Evolutionary conservation across 805 yeast genomes (phyloP).

Genomic region (Kuraishia capsulata): DNA sequence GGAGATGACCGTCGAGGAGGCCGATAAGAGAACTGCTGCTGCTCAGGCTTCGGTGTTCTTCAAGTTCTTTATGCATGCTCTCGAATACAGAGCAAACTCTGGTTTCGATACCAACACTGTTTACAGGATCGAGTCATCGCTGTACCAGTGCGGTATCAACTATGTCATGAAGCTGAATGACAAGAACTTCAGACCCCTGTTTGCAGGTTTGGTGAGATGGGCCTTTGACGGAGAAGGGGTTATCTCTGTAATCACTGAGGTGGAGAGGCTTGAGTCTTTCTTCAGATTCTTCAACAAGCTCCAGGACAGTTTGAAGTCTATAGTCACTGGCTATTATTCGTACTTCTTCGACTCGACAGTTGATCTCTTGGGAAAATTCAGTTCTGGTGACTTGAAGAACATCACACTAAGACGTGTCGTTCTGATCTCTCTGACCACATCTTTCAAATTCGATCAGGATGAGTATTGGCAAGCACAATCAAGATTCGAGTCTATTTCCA

Average conservation of each 20-base stretch:
- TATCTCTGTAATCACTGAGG: constrained; percentile 33
- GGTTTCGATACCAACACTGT: constrained; percentile 63
- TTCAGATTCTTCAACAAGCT: constrained; percentile 80
- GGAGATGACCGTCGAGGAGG: constrained; percentile 53
- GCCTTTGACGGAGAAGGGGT: constrained; percentile 80
- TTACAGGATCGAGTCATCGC: constrained; percentile 71
- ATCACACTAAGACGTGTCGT: constrained; percentile 63
- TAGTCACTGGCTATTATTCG: constrained; percentile 81
- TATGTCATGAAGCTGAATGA: constrained; percentile 90
- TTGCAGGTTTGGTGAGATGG: constrained; percentile 84
- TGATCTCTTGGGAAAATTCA: constrained; percentile 41
- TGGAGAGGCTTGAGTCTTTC: constrained; percentile 60
- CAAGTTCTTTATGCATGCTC: constrained; percentile 56
- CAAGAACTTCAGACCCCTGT: constrained; percentile 85
- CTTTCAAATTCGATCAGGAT: constrained; percentile 84
- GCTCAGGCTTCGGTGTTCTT: constrained; percentile 59
- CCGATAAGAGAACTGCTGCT: constrained; percentile 73
- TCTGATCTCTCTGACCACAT: constrained; percentile 62
- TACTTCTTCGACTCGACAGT: constrained; percentile 74
- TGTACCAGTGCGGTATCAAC: constrained; percentile 62
- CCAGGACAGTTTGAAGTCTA: constrained; percentile 76
- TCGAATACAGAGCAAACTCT: constrained; percentile 58
- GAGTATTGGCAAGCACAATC: constrained; percentile 92
- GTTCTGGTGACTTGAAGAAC: constrained; percentile 28
- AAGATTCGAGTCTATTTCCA: constrained; percentile 67